A percentile compares a stretch with the other conserved stretches of the same genome.
Conservation (phyloP, 139 green algal species). For the Chlorella vulgaris region DNA sequence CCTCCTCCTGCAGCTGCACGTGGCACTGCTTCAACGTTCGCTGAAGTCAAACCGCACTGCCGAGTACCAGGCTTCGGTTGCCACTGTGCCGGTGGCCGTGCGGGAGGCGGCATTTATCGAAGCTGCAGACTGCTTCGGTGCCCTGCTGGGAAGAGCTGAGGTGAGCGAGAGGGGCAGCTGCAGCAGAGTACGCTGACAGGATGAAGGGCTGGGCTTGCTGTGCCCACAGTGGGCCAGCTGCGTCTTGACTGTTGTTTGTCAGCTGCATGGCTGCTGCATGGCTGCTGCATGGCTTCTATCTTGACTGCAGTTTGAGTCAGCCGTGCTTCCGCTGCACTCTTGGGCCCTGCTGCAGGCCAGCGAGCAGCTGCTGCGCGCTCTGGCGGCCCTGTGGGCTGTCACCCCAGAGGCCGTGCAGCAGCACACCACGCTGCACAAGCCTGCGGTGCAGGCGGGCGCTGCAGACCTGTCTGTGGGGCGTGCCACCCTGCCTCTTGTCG, state of each 20-base stretch:
- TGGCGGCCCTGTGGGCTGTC: constrained; percentile 70
- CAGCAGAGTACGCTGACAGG: no score
- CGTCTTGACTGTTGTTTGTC: no score
- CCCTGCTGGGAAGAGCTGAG: constrained; percentile 40
- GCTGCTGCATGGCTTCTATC: no score
- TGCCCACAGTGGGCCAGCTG: no score
- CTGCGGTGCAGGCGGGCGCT: constrained; percentile 44
- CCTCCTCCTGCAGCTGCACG: constrained; percentile 24
- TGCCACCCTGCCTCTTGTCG: constrained; percentile 40
- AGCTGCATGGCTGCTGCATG: no score
- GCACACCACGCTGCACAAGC: constrained; percentile 71
- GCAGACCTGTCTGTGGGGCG: constrained; percentile 39
- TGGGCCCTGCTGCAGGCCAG: constrained; percentile 28
- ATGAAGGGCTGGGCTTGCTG: no score
- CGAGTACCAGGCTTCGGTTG: constrained; percentile 12
- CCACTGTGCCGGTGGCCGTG: constrained; percentile 38
- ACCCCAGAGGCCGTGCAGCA: constrained; percentile 41
- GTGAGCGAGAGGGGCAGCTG: constrained; percentile 6
- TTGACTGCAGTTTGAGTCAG: no score
- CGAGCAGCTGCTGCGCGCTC: constrained; percentile 46
- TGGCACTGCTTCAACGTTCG: neutral
- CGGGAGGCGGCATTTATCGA: constrained; percentile 65
- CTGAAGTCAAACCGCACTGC: constrained; percentile 18
- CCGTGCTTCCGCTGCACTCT: no score
- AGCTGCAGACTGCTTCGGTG: constrained; percentile 65